Conservation (phyloP, 768 basidiomycete genomes). For the Saitozyma podzolica region DNA sequence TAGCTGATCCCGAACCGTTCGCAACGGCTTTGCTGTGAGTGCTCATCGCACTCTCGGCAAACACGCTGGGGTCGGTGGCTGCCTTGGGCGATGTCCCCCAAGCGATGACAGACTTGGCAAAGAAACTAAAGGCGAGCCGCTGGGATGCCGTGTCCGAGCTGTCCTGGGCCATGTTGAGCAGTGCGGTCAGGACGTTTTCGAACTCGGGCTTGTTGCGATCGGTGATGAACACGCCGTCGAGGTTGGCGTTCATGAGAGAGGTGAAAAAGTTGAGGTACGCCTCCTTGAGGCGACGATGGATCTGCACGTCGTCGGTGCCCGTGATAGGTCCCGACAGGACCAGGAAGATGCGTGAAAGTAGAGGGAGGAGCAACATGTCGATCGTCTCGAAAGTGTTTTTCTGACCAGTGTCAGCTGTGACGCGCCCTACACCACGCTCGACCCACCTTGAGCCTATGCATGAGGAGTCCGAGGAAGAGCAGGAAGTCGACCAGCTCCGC, state of each 20-base stretch:
- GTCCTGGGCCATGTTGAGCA: conserved; percentile 73
- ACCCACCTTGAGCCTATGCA: conserved; percentile 83
- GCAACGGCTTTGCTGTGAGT: conserved; percentile 49
- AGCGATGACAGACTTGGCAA: conserved; percentile 55
- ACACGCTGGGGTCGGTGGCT: conserved; percentile 32
- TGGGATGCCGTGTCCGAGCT: conserved; percentile 72
- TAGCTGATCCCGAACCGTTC: conserved; percentile 32
- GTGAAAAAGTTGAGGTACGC: conserved; percentile 83
- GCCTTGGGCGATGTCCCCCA: conserved; percentile 53
- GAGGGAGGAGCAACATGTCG: conserved; percentile 83
- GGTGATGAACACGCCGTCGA: conserved; percentile 82
- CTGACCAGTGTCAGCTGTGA: conserved; percentile 54
- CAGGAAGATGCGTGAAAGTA: conserved; percentile 76
- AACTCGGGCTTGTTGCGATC: conserved; percentile 69
- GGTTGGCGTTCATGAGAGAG: conserved; percentile 73
- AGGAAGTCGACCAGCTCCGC: conserved; percentile 92
- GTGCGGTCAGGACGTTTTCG: conserved; percentile 71
- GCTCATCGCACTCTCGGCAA: conserved; percentile 53
- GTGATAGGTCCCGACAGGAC: conserved; percentile 77
- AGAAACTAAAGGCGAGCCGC: conserved; percentile 76
- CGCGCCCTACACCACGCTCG: neutral
- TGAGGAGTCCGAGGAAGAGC: conserved; percentile 86
- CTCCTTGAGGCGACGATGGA: conserved; percentile 78
- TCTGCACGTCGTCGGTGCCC: conserved; percentile 79
- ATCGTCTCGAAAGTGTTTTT: conserved; percentile 81